Base-by-base conservation (phyloP, 1,139 yeast genomes). In the Kurtzmaniella natalensis region DNA sequence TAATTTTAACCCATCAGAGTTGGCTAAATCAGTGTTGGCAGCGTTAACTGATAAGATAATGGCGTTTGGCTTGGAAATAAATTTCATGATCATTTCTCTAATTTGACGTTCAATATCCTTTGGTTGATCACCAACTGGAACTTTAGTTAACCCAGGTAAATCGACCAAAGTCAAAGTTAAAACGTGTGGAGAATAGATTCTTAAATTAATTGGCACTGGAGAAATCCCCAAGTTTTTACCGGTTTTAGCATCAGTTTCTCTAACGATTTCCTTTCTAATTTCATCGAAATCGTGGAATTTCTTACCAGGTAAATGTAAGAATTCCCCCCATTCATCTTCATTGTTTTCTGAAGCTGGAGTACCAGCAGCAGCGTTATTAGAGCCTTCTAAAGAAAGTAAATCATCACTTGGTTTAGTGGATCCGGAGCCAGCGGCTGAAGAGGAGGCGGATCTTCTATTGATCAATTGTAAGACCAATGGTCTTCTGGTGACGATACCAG, bases 121-220 rank as follows among this genome's bases (percentile, higher is more conserved):
- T 36, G 99, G 99, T 63, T 92, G 99, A 59, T 92, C 98, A 31
- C 99, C 99, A 33, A 92, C 97, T n/a, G 99, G 98, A 27, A 94
- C 98, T 61, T 92, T 92, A 20, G 99, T 92, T 53, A 94, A 74
- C 42, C 99, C 99, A 10, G 99, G 99, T 50, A 92, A 73, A 70
- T 92, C 99, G 28, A 92, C 98, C 53, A 92, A 75, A 3, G 99
- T 94, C 59, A 92, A 76, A 10, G 97, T 92, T 53, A 92, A 72
- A 34, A 92, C 98, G 55, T 89, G 92, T 10, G 99, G 98, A 18
- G 97, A 89, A 59, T 84, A 89, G 46, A 92, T 88, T 61, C 96
- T 76, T 57, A 92, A 72, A 60, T 92, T 92, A 57, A 92, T 92
- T 38, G 98, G 98, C 15, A 79, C 79, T 1, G 96, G 75, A 2